These are phyloP conservation scores for Saussurea involucrata DNA, from an alignment of 129 eudicot species.

Conservation along the genomic window DNA sequence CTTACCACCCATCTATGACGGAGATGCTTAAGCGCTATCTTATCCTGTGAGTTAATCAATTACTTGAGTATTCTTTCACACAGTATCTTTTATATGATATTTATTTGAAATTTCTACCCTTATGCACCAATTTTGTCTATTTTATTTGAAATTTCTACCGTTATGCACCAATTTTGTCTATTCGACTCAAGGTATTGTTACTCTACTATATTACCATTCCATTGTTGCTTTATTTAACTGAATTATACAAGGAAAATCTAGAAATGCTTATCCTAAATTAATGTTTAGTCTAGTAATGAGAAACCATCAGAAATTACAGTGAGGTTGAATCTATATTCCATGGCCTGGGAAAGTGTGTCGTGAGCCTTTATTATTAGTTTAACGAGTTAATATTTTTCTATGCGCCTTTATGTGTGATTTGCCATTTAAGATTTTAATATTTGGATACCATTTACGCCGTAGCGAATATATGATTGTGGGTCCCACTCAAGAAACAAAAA, in stretches of 20 bases:
- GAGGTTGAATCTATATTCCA: background rate
- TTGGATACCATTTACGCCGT: background rate
- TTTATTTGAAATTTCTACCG: too few relatives aligned
- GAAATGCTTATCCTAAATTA: background rate
- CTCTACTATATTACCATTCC: background rate
- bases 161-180: too few relatives aligned
- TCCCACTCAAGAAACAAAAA: background rate
- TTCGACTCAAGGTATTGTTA: background rate
- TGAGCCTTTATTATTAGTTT: background rate
- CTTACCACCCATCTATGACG: slow-evolving; percentile 59
- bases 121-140: background rate
- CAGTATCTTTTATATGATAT: background rate
- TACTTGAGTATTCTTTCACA: background rate
- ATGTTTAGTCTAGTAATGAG: background rate
- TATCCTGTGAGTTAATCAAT: slow-evolving; percentile 63
- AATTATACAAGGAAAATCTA: background rate
- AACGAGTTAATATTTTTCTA: background rate
- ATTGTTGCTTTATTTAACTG: background rate
- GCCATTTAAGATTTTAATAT: background rate
- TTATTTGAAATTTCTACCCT: background rate
- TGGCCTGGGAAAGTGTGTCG: background rate
- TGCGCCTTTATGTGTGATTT: slow-evolving; percentile 3
- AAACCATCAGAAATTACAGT: background rate
- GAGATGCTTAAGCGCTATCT: slow-evolving; percentile 78
- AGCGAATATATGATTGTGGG: background rate